Evolutionary conservation across 257 asterid species (phyloP).

Genomic region (Voacanga thouarsii): DNA sequence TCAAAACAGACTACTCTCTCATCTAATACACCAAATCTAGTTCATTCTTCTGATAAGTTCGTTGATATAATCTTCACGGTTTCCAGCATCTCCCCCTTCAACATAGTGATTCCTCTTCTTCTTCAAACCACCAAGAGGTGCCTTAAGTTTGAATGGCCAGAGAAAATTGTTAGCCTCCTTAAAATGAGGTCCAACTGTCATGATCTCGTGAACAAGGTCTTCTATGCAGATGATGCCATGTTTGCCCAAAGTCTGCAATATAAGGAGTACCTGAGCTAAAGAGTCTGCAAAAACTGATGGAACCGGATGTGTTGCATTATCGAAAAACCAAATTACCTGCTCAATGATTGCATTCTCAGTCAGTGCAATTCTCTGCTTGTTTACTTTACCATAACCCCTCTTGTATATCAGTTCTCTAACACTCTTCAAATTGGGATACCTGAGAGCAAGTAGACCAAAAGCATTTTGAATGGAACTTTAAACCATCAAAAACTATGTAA

Average conservation of each 20-base stretch:
- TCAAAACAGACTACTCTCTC: not conserved
- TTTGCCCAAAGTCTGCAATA: constrained; percentile 45
- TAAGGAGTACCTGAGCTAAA: not conserved
- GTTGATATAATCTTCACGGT: constrained; percentile 57
- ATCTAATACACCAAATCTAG: constrained; percentile 18
- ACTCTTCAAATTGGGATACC: constrained; percentile 72
- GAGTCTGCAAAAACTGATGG: not conserved
- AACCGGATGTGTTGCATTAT: not conserved
- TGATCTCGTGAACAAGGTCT: constrained; percentile 55
- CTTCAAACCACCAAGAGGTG: constrained; percentile 64
- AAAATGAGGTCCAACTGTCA: constrained; percentile 63
- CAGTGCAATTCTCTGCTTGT: constrained; percentile 70
- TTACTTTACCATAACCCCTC: constrained; percentile 67
- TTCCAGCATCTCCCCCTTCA: constrained; percentile 68
- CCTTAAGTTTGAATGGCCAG: constrained; percentile 68
- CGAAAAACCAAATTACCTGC: constrained; percentile 34
- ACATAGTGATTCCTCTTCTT: constrained; percentile 66
- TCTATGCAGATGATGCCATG: constrained; percentile 48
- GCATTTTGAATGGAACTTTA: not conserved
- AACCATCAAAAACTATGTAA: not conserved
- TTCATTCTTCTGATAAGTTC: constrained; percentile 64
- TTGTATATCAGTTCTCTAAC: constrained; percentile 65
- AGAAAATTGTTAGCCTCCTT: constrained; percentile 64
- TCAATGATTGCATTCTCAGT: constrained; percentile 64
- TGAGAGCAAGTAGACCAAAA: constrained; percentile 7